Evolutionary conservation across 768 basidiomycete genomes (phyloP), one percentile per base, ranked within the genome.

Genomic region (Cyclocybe aegerita): DNA sequence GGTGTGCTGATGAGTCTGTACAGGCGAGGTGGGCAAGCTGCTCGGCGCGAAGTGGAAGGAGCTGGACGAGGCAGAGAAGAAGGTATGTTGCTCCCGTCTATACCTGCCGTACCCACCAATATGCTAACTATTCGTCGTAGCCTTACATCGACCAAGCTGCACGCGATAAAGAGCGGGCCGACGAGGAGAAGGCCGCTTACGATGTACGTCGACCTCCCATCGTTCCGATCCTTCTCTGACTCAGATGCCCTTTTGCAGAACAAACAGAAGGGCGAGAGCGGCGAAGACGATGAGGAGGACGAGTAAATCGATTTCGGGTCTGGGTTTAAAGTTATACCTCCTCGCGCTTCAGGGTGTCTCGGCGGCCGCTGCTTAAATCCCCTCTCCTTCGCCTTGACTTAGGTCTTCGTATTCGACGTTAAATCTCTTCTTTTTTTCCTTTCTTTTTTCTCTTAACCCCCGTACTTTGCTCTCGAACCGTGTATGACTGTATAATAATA

Each of bases 11-110:
- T 49, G 16, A 39, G 11, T 30, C 9, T 35, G 34, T 42, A 44
- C 64, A 92, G 91, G 92, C 56, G 93, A 96, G 69, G 81, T 97
- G 52, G 96, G 95, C 60, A 97, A 94, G 73, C 79, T 97, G 40
- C 85, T 98, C 52, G 96, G 96, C 37, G 87, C 88, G 45, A 94
- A 93, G 73, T 98, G 96, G 96, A 98, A 97, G 79, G 92, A 93
- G 67, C 81, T 97, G 61, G 83, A 83, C 47, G 92, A 93, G 4
- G 81, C 81, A 33, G 93, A 97, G 77, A 96, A 93, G 79, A 91
- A 90, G 82, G 93, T 90, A 45, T 39, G 71, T 65, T n/a, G 12
- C 35, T 7, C 32, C 29, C 43, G 37, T 42, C 52, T 52, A 54
- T 46, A 17, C 52, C 31, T 43, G 36, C 37, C 14, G 47, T 11